phyloP scores from a whole-genome alignment of 2,329 filamentous ascomycete genomes.

The Teratosphaeria pseudoeucalypti region DNA sequence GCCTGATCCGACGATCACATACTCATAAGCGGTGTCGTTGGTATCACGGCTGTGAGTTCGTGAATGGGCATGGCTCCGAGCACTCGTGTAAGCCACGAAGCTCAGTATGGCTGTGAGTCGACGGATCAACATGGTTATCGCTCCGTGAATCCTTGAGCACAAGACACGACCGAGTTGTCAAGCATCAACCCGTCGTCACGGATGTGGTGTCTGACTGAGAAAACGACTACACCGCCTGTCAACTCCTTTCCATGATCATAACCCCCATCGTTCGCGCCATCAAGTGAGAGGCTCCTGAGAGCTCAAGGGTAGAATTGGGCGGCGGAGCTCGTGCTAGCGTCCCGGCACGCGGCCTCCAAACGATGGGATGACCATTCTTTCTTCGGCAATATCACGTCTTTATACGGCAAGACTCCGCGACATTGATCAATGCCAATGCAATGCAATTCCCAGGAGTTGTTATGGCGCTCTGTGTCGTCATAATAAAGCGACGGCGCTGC shows the following conservation, averaged over 20 bases:
- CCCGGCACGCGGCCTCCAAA: not conserved
- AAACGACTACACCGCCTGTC: not conserved
- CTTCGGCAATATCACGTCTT: not conserved
- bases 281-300: not conserved
- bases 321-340: not conserved
- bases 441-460: not conserved
- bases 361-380: not conserved
- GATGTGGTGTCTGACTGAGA: not conserved
- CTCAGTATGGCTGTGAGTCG: not conserved
- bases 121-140: not conserved
- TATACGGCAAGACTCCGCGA: not conserved
- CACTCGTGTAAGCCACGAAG: not conserved
- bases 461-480: not conserved
- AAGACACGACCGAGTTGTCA: not conserved
- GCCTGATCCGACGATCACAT: slow-evolving; percentile 52
- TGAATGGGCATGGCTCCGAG: not conserved
- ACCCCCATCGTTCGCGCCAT: not conserved
- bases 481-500: too few species aligned
- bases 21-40: slow-evolving; percentile 41
- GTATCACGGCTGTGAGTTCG: slow-evolving; percentile 27
- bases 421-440: not conserved
- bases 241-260: too few species aligned
- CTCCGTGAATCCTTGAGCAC: not conserved
- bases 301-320: too few species aligned
- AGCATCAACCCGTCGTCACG: not conserved